Evolutionary conservation across 1,284 basidiomycete genomes (phyloP).

Genomic region (Ustilago trichophora): DNA sequence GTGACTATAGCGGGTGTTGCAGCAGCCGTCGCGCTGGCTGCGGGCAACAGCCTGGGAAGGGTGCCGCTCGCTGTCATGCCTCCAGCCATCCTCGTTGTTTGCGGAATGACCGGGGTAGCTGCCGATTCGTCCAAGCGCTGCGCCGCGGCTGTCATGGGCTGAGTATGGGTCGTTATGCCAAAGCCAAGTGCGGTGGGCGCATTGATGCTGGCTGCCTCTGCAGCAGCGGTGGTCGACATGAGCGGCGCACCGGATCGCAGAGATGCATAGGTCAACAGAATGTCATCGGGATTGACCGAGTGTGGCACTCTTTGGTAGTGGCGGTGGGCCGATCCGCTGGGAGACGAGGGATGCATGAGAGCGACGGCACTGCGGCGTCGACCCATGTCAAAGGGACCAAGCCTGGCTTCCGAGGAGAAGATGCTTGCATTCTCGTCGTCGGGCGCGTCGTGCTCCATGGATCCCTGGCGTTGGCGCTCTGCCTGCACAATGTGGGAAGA

Average conservation of each 20-base stretch:
- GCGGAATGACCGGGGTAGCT: not conserved
- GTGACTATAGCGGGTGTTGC: slow-evolving; percentile 36
- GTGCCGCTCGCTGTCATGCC: slow-evolving; percentile 32
- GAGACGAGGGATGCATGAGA: slow-evolving; percentile 26
- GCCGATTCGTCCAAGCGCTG: slow-evolving; percentile 22
- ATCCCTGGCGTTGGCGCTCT: slow-evolving; percentile 27
- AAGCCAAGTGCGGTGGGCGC: slow-evolving; percentile 15
- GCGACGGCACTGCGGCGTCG: slow-evolving; percentile 28
- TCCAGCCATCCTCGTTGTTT: not conserved
- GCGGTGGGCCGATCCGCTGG: slow-evolving; percentile 23
- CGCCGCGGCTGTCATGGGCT: slow-evolving; percentile 28
- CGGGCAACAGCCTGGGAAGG: slow-evolving; percentile 27
- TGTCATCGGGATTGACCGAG: slow-evolving; percentile 46
- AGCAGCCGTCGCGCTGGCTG: slow-evolving; percentile 35
- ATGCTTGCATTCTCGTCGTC: slow-evolving; percentile 36
- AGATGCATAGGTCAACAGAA: slow-evolving; percentile 46
- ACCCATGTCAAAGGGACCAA: slow-evolving; percentile 32
- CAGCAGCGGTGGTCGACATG: slow-evolving; percentile 11
- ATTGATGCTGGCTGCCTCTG: slow-evolving; percentile 6
- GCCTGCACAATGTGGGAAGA: slow-evolving; percentile 37
- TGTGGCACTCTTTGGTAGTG: slow-evolving; percentile 33
- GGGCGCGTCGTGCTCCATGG: slow-evolving; percentile 8
- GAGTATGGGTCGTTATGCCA: slow-evolving; percentile 7
- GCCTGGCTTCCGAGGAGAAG: slow-evolving; percentile 29
- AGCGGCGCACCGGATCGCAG: slow-evolving; percentile 47